phyloP scores from a whole-genome alignment of 768 basidiomycete species.

The Lentinula sp. region DNA sequence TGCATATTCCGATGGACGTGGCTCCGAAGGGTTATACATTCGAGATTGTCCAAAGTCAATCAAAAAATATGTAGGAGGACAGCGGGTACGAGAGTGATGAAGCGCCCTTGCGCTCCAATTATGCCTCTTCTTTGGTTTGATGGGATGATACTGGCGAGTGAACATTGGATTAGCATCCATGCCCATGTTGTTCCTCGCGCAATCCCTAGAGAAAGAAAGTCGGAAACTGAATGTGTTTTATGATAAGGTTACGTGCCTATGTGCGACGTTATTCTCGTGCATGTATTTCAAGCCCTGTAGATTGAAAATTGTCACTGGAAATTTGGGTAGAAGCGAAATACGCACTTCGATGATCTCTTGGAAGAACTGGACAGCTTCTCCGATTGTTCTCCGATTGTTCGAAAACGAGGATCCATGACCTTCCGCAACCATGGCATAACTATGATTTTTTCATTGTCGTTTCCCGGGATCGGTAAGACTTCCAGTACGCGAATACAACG shows the following conservation, averaged over 20 bases:
- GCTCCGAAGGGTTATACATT: conserved; percentile 19
- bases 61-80: conserved; percentile 28
- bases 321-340: not conserved
- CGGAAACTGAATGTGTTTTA: not conserved
- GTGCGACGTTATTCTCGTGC: conserved; percentile 23
- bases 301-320: not conserved
- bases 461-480: conserved; percentile 13
- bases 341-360: conserved; percentile 24
- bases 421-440: conserved; percentile 21
- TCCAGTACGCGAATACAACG: conserved; percentile 24
- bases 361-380: conserved; percentile 23
- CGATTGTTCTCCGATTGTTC: conserved; percentile 22
- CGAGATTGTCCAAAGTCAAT: conserved; percentile 33
- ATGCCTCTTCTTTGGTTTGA: not conserved
- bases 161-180: not conserved
- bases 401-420: conserved; percentile 15
- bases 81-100: conserved; percentile 20
- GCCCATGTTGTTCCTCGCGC: not conserved
- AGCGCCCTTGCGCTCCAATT: conserved; percentile 4
- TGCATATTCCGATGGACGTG: conserved; percentile 22
- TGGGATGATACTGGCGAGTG: not conserved
- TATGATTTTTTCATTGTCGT: conserved; percentile 11
- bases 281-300: conserved; percentile 25
- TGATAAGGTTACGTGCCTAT: conserved; percentile 2
- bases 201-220: not conserved